Evolutionary conservation across 352 stramenopile species (phyloP).

Genomic region (Pythium myriotylum): DNA sequence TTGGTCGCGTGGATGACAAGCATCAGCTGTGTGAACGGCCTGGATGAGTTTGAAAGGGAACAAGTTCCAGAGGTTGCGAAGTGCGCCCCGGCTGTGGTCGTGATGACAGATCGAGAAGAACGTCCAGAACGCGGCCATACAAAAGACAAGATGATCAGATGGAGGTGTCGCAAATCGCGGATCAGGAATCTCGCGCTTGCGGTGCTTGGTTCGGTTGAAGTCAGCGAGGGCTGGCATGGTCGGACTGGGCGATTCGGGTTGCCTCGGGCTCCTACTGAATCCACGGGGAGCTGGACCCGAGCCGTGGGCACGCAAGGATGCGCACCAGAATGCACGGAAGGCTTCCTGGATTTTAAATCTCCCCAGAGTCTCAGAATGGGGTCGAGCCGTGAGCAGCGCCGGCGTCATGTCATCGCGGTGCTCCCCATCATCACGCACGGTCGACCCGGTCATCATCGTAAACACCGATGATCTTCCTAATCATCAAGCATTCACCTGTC

Average conservation of each 20-base stretch:
- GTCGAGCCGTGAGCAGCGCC: conserved; percentile 1
- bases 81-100: neutral
- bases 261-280: too few relatives aligned
- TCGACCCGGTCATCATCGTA: neutral
- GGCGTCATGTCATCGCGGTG: neutral
- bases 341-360: too few relatives aligned
- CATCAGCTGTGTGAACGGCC: too few relatives aligned
- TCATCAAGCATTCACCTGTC: neutral
- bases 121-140: neutral
- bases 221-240: neutral
- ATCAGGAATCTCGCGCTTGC: neutral
- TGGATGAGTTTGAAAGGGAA: too few relatives aligned
- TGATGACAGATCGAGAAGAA: neutral
- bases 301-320: too few relatives aligned
- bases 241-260: neutral
- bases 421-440: neutral
- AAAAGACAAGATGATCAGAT: conserved; percentile 1
- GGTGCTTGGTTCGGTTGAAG: neutral
- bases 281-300: too few relatives aligned
- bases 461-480: neutral
- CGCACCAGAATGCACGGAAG: too few relatives aligned
- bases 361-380: too few relatives aligned
- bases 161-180: neutral
- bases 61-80: too few relatives aligned
- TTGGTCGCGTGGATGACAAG: too few relatives aligned